These are phyloP conservation scores for Coprinopsis sp. DNA, from an alignment of 768 basidiomycete species.

Conservation along the genomic window DNA sequence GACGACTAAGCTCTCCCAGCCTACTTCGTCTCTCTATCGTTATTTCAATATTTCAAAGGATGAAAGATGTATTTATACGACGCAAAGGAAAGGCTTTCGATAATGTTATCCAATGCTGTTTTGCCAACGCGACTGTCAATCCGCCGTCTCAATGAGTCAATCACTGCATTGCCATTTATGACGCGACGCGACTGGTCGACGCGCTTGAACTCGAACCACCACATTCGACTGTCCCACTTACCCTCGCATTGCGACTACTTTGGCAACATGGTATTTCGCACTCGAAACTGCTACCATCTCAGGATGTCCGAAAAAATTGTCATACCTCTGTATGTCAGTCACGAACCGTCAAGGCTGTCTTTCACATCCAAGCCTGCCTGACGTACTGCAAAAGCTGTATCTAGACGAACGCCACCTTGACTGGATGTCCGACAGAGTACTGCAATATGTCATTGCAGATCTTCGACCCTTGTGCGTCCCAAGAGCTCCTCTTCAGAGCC, in stretches of 20 bases:
- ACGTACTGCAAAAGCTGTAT: constrained; percentile 50
- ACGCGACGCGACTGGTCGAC: no score
- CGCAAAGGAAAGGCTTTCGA: no score
- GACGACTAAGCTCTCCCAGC: not conserved
- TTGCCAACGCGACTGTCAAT: no score
- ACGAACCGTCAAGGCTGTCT: constrained; percentile 1
- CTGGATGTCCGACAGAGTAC: constrained; percentile 84
- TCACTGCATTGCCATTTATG: no score
- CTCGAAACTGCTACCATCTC: constrained; percentile 79
- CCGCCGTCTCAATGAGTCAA: no score
- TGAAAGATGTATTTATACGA: no score
- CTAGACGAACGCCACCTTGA: constrained; percentile 82
- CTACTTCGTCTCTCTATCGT: not conserved
- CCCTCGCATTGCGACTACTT: no score
- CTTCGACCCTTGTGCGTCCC: constrained; percentile 58
- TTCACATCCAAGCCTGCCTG: constrained; percentile 7
- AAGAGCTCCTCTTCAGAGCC: constrained; percentile 1
- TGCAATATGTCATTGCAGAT: constrained; percentile 79
- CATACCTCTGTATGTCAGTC: constrained; percentile 72
- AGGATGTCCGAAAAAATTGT: constrained; percentile 69
- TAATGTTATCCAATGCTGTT: no score
- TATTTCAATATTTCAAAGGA: no score
- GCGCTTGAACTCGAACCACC: no score
- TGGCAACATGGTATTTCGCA: constrained; percentile 55
- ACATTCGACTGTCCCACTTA: no score